These are phyloP conservation scores for Trichosporon sp. DNA, from an alignment of 1,284 basidiomycete species.

Conservation along the genomic window DNA sequence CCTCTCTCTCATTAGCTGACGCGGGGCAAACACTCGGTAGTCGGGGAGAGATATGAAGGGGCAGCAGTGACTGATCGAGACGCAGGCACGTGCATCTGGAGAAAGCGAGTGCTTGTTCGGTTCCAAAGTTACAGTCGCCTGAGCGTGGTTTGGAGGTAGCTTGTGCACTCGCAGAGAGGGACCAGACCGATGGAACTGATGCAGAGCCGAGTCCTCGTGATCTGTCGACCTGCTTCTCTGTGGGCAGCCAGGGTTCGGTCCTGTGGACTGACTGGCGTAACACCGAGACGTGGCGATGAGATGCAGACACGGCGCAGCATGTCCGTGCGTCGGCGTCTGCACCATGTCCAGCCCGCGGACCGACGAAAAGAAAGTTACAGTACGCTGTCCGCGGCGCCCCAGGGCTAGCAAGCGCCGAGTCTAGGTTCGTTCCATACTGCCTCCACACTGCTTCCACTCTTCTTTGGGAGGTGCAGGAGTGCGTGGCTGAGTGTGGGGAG, in stretches of 20 bases:
- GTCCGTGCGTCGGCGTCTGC: neutral
- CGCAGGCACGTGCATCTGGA: neutral
- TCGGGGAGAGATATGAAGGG: neutral
- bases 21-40: neutral
- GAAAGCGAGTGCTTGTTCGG: neutral
- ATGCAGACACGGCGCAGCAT: neutral
- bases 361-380: neutral
- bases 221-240: too few species aligned
- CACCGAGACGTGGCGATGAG: neutral
- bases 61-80: neutral
- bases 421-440: neutral
- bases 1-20: neutral
- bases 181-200: too few species aligned
- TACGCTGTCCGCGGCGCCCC: too few species aligned
- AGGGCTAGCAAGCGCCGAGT: too few species aligned
- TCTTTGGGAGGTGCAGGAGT: neutral
- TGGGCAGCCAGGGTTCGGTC: too few species aligned
- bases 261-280: too few species aligned
- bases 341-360: neutral
- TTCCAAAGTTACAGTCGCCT: neutral
- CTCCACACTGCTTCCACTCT: neutral
- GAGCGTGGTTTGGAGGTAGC: neutral
- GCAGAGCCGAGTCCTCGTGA: too few species aligned
- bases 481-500: neutral
- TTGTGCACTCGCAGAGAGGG: too few species aligned